Percentiles rank a stretch among this genome's conserved stretches.
These are phyloP conservation scores for Sarocladium oryzae DNA, from an alignment of 2,329 filamentous ascomycete species.

Conservation along the genomic window DNA sequence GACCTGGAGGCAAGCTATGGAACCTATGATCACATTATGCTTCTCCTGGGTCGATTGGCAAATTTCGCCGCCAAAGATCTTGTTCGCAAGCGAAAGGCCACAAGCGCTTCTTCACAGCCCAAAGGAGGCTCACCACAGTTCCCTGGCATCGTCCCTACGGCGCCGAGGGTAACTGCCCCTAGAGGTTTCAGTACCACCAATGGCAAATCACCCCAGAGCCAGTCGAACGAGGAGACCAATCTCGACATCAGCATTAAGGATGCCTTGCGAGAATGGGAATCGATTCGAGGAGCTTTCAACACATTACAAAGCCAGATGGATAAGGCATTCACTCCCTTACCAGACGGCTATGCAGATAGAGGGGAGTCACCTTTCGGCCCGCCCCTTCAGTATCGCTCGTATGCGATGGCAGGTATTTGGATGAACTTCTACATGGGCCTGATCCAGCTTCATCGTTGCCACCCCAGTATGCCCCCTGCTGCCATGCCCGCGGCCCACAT, in stretches of 20 bases:
- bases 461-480: conserved; percentile 86
- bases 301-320: conserved; percentile 61
- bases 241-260: conserved; percentile 58
- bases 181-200: conserved; percentile 48
- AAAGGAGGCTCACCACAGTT: conserved; percentile 38
- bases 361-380: conserved; percentile 71
- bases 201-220: conserved; percentile 35
- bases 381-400: conserved; percentile 75
- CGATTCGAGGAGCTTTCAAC: conserved; percentile 65
- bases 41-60: conserved; percentile 72
- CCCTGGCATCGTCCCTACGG: conserved; percentile 48
- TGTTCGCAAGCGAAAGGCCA: conserved; percentile 65
- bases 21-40: conserved; percentile 78
- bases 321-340: conserved; percentile 68
- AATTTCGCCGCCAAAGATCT: conserved; percentile 75
- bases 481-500: conserved; percentile 82
- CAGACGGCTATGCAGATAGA: conserved; percentile 56
- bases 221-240: conserved; percentile 45
- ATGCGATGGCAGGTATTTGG: conserved; percentile 83
- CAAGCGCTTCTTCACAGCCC: conserved; percentile 22
- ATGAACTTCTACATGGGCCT: conserved; percentile 79
- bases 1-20: conserved; percentile 55
- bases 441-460: conserved; percentile 73
- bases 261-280: conserved; percentile 74
- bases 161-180: conserved; percentile 42